A percentile compares a stretch with the other conserved stretches of the same genome.
Conservation (phyloP, 345 rosid species). For the Triadica sebifera region DNA sequence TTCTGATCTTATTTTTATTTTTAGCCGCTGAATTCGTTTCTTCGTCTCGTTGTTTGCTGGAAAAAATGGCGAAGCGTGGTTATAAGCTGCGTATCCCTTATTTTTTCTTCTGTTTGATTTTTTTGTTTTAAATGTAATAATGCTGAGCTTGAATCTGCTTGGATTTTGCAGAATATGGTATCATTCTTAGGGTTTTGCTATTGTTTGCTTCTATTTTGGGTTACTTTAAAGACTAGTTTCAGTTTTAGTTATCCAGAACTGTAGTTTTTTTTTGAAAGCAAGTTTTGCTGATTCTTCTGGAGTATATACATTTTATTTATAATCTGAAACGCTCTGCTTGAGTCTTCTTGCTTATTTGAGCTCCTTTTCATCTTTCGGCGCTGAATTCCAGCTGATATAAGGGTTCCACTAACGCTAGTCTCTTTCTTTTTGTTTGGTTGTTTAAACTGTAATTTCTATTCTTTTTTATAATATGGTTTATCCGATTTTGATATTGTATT, state of each 20-base stretch:
- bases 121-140: neutral
- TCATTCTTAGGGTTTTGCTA: neutral
- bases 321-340: too few species aligned
- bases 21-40: neutral
- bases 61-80: constrained; percentile 82
- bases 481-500: too few species aligned
- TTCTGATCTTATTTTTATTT: neutral
- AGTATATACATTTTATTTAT: neutral
- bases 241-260: neutral
- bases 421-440: neutral
- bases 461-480: too few species aligned
- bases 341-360: too few species aligned
- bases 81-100: constrained; percentile 96
- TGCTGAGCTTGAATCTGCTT: constrained; percentile 19
- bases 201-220: neutral
- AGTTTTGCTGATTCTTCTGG: too few species aligned
- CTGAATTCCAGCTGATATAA: too few species aligned
- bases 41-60: neutral
- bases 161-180: neutral
- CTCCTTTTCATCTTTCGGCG: too few species aligned
- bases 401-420: too few species aligned
- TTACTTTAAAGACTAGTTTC: neutral
- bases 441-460: neutral
- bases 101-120: constrained; percentile 7
- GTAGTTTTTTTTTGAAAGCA: too few species aligned